phyloP scores from a whole-genome alignment of 305 asterid species.

The Rubia tinctorum region DNA sequence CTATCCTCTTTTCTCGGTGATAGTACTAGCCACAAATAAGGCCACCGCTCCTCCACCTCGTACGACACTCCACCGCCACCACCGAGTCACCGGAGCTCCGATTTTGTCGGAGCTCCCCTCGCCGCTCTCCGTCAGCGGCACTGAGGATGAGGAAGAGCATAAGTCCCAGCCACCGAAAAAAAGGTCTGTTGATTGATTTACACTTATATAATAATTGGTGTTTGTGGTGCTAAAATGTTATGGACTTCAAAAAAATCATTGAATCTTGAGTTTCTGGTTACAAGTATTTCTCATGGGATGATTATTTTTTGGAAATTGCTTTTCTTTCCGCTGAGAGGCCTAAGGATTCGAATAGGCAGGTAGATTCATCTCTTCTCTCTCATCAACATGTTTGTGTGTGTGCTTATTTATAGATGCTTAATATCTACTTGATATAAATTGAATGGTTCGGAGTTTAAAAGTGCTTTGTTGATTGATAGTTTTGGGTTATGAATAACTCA shows the following conservation, averaged over 20 bases:
- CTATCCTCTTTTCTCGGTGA: too few species aligned
- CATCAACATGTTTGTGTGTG: neutral
- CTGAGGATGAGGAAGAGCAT: conserved; percentile 17
- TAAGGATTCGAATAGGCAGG: too few species aligned
- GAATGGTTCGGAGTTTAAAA: neutral
- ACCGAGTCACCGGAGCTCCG: too few species aligned
- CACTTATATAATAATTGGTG: neutral
- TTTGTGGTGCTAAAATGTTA: neutral
- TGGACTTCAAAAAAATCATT: neutral
- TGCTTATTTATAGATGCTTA: neutral
- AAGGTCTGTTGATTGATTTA: conserved; percentile 49
- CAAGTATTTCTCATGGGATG: conserved; percentile 86
- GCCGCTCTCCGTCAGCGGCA: neutral
- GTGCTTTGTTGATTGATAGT: too few species aligned
- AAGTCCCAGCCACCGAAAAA: conserved; percentile 42
- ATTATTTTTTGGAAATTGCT: conserved; percentile 90
- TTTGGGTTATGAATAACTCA: too few species aligned
- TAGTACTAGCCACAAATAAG: too few species aligned
- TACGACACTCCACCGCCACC: too few species aligned
- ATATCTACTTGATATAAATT: neutral
- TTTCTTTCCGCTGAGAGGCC: conserved; percentile 86
- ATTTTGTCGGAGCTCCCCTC: too few species aligned
- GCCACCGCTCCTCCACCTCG: too few species aligned
- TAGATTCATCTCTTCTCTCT: conserved; percentile 12
- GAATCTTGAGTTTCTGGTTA: neutral